Conservation (phyloP, 2,329 filamentous ascomycete species). For the Cercospora citrullina region DNA sequence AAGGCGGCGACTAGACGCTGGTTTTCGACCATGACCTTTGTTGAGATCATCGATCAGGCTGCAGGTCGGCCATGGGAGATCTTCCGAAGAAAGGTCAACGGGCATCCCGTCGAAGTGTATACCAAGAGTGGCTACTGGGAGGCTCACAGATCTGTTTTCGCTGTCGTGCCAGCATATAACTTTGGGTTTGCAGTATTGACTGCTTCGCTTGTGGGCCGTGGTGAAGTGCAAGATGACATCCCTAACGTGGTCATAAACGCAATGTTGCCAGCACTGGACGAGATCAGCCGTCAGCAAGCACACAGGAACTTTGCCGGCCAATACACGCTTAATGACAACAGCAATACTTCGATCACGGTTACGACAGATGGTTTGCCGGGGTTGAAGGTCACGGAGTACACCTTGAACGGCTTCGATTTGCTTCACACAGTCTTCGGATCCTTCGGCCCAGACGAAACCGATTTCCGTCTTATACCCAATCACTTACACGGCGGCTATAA, state of each 20-base stretch:
- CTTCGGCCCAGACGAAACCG: slow-evolving; percentile 18
- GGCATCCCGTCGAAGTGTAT: slow-evolving; percentile 50
- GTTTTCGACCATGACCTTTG: slow-evolving; percentile 47
- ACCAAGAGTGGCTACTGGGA: slow-evolving; percentile 50
- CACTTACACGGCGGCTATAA: slow-evolving; percentile 25
- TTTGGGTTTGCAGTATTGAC: slow-evolving; percentile 46
- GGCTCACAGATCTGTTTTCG: slow-evolving; percentile 32
- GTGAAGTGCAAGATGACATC: slow-evolving; percentile 17
- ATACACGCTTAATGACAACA: slow-evolving; percentile 23
- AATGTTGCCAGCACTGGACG: slow-evolving; percentile 33
- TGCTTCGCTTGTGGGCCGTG: slow-evolving; percentile 26
- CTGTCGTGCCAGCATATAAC: slow-evolving; percentile 51
- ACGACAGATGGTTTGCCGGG: slow-evolving; percentile 32
- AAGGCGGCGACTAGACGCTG: slow-evolving; percentile 46
- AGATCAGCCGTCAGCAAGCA: slow-evolving; percentile 34
- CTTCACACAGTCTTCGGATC: slow-evolving; percentile 26
- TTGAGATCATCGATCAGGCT: slow-evolving; percentile 40
- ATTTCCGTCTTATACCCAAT: slow-evolving; percentile 33
- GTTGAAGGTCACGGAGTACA: slow-evolving; percentile 36
- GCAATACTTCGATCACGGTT: slow-evolving; percentile 32
- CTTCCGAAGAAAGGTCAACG: slow-evolving; percentile 42
- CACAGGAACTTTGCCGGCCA: slow-evolving; percentile 32
- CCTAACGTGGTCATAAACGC: slow-evolving; percentile 28
- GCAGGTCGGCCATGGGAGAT: slow-evolving; percentile 55
- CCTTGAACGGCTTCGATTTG: slow-evolving; percentile 39